Evolutionary conservation across 176 grass and related monocot genomes (phyloP).

Genomic region (Metroxylon sagu): DNA sequence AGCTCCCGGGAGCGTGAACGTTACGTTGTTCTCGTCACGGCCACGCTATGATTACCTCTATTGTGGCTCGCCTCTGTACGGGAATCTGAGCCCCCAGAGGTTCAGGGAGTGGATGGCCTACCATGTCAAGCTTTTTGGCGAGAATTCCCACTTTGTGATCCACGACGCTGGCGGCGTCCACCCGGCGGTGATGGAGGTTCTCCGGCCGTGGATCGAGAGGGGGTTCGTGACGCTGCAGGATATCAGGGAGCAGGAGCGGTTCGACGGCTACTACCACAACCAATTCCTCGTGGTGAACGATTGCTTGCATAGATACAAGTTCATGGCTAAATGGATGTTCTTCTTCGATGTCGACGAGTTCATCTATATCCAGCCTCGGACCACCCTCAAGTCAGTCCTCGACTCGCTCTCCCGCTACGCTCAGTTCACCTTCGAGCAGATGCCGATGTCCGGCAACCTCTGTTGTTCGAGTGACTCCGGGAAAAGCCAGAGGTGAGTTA

Average conservation of each 20-base stretch:
- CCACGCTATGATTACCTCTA: not conserved
- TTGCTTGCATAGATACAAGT: constrained; percentile 66
- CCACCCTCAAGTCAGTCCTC: constrained; percentile 37
- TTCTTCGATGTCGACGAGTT: constrained; percentile 95
- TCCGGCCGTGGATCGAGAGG: not conserved
- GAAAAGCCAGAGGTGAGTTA: constrained; percentile 43
- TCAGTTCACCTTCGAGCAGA: constrained; percentile 89
- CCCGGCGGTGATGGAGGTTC: not conserved
- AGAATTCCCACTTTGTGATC: constrained; percentile 7
- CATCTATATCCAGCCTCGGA: constrained; percentile 41
- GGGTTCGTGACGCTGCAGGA: constrained; percentile 5
- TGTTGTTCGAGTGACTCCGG: constrained; percentile 36
- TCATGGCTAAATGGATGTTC: constrained; percentile 81
- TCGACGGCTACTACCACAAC: constrained; percentile 60
- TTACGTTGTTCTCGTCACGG: not conserved
- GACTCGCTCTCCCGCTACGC: constrained; percentile 39
- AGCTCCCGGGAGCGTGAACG: not conserved
- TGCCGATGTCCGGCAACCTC: constrained; percentile 79
- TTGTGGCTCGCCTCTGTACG: constrained; percentile 8
- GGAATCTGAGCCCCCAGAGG: constrained; percentile 2
- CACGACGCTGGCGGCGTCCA: constrained; percentile 8
- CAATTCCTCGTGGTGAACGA: constrained; percentile 87
- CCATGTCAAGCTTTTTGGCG: constrained; percentile 1
- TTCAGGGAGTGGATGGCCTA: constrained; percentile 12
- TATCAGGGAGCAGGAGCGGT: constrained; percentile 3